phyloP scores from a whole-genome alignment of 352 stramenopile genomes.

The Blastocystis sp. region DNA sequence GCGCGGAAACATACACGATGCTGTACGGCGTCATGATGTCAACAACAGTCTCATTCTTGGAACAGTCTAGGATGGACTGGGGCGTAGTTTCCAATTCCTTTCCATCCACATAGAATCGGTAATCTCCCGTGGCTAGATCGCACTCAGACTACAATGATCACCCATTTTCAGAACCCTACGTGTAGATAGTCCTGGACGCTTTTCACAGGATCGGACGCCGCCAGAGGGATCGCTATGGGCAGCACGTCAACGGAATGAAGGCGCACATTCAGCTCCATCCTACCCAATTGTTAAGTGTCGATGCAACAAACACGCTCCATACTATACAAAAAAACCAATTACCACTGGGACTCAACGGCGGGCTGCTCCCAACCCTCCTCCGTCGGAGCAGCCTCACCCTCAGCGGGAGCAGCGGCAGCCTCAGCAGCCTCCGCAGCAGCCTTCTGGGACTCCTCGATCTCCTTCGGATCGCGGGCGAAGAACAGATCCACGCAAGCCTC shows the following conservation, averaged over 20 bases:
- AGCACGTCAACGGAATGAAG: not conserved
- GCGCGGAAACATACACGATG: constrained; percentile 38
- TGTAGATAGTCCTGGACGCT: constrained; percentile 15
- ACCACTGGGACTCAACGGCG: constrained; percentile 48
- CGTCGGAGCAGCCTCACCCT: not conserved
- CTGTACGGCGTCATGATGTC: constrained; percentile 50
- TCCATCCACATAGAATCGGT: constrained; percentile 11
- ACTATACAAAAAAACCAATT: constrained; percentile 25
- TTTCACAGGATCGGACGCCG: not conserved
- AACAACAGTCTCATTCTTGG: constrained; percentile 3
- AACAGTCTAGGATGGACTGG: not conserved
- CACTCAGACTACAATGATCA: constrained; percentile 6
- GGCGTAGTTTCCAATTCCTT: not conserved
- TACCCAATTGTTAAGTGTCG: not conserved
- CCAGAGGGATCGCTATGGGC: not conserved
- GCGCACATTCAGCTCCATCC: not conserved
- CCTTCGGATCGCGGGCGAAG: constrained; percentile 98
- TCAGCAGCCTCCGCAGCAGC: constrained; percentile 83
- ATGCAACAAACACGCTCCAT: constrained; percentile 10
- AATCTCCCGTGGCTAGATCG: not conserved
- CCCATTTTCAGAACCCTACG: not conserved
- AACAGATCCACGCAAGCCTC: constrained; percentile 99
- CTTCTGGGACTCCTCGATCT: constrained; percentile 98
- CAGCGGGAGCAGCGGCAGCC: constrained; percentile 73
- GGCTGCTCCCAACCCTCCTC: constrained; percentile 41